These are phyloP conservation scores for Limonium bicolor DNA, from an alignment of 148 eudicot genomes.

Conservation along the genomic window DNA sequence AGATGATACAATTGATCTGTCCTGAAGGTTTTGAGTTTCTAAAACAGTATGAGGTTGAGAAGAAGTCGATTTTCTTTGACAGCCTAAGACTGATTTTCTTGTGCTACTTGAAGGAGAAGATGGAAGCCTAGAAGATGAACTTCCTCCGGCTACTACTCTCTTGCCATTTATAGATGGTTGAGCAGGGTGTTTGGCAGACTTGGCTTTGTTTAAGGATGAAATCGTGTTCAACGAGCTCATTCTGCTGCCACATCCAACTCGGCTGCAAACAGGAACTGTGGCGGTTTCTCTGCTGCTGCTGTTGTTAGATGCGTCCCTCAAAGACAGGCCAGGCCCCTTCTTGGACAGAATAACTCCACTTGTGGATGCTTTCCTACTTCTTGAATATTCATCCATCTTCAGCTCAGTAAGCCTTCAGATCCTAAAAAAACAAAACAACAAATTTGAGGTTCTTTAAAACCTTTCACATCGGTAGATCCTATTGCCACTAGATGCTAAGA, in stretches of 20 bases:
- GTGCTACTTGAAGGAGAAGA: slow-evolving; percentile 9
- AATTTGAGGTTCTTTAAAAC: too few species aligned
- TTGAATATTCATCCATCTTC: slow-evolving; percentile 43
- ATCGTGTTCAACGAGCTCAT: too few species aligned
- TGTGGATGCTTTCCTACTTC: slow-evolving; percentile 30
- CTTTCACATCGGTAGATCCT: too few species aligned
- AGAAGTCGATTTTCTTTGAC: slow-evolving; percentile 23
- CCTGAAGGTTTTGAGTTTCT: slow-evolving; percentile 26
- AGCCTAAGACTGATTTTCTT: slow-evolving; percentile 21
- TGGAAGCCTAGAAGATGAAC: slow-evolving; percentile 31
- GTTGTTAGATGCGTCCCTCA: slow-evolving; percentile 27
- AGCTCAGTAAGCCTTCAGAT: slow-evolving; percentile 25
- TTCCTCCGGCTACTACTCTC: slow-evolving; percentile 31
- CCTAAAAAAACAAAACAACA: slow-evolving; percentile 8
- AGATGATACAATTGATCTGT: slow-evolving; percentile 23
- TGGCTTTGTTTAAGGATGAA: slow-evolving; percentile 35
- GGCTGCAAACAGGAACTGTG: slow-evolving; percentile 52
- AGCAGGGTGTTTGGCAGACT: slow-evolving; percentile 25
- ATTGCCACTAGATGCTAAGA: too few species aligned
- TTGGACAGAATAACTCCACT: slow-evolving; percentile 27
- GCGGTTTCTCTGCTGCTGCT: too few species aligned
- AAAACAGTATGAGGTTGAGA: slow-evolving; percentile 17
- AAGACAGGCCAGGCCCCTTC: slow-evolving; percentile 25
- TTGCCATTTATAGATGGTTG: slow-evolving; percentile 33
- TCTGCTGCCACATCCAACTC: slow-evolving; percentile 73